A percentile compares a stretch with the other conserved stretches of the same genome.
Evolutionary conservation across 2,329 filamentous ascomycete species (phyloP).

Genomic region (Xylaria sp.): DNA sequence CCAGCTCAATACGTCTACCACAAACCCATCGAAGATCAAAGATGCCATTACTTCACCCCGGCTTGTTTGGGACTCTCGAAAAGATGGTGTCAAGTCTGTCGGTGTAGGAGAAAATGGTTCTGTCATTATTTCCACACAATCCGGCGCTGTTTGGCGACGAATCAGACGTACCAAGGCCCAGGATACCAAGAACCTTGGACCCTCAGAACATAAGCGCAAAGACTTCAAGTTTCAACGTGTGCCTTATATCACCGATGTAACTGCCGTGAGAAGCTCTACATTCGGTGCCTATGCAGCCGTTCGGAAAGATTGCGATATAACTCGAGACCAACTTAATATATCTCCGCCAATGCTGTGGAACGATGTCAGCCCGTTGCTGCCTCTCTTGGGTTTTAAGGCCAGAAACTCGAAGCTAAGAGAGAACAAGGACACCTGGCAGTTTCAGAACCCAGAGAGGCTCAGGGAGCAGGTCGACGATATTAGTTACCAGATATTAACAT

Average conservation of each 20-base stretch:
- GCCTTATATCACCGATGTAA: constrained; percentile 83
- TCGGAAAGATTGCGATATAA: constrained; percentile 82
- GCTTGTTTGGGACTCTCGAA: constrained; percentile 87
- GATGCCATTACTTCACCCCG: constrained; percentile 79
- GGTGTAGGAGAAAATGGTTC: constrained; percentile 91
- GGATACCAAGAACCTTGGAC: constrained; percentile 52
- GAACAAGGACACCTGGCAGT: constrained; percentile 50
- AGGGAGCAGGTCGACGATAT: constrained; percentile 59
- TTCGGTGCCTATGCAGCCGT: constrained; percentile 91
- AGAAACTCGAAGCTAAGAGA: constrained; percentile 45
- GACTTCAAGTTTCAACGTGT: constrained; percentile 96
- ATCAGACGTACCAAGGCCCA: constrained; percentile 84
- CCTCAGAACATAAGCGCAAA: constrained; percentile 68
- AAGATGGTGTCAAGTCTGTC: constrained; percentile 84
- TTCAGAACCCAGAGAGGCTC: constrained; percentile 50
- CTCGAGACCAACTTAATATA: constrained; percentile 72
- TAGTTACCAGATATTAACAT: constrained; percentile 61
- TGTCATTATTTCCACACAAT: constrained; percentile 90
- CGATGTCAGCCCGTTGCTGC: constrained; percentile 72
- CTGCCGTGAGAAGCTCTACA: constrained; percentile 82
- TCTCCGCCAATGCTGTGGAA: constrained; percentile 73
- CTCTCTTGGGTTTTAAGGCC: constrained; percentile 66
- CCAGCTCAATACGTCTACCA: constrained; percentile 74
- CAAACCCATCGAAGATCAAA: constrained; percentile 89
- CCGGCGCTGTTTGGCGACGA: constrained; percentile 90